phyloP scores from a whole-genome alignment of 805 yeast species.

The Lipomyces yamanashiensis region DNA sequence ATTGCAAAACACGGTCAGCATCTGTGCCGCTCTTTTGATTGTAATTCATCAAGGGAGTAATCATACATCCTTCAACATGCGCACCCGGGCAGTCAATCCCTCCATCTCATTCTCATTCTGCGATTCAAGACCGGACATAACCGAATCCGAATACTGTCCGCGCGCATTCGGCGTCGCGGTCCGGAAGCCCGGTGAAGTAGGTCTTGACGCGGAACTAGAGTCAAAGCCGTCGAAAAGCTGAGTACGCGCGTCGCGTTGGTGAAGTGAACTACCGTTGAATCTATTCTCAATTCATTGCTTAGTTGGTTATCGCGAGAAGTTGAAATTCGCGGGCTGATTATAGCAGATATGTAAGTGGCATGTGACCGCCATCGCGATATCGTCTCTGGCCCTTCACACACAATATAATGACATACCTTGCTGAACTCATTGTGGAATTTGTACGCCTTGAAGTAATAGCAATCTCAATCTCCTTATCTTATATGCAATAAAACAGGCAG shows the following conservation, averaged over 20 bases:
- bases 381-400: no score
- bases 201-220: slow-evolving; percentile 28
- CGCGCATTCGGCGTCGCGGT: slow-evolving; percentile 40
- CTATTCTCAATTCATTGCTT: background rate
- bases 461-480: no score
- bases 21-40: background rate
- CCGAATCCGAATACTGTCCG: slow-evolving; percentile 53
- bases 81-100: slow-evolving; percentile 59
- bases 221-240: slow-evolving; percentile 46
- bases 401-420: no score
- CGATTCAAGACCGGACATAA: slow-evolving; percentile 64
- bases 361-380: no score
- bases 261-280: slow-evolving; percentile 27
- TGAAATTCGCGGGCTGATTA: background rate
- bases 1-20: background rate
- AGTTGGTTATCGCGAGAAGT: background rate
- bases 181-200: slow-evolving; percentile 34
- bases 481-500: no score
- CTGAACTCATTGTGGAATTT: no score
- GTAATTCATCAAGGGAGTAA: background rate
- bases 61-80: slow-evolving; percentile 55
- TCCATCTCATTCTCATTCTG: slow-evolving; percentile 66
- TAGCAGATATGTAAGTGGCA: background rate
- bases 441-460: no score
- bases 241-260: slow-evolving; percentile 47